Evolutionary conservation across 179 eudicot species (phyloP), one percentile per base, ranked within the genome.

Genomic region (Gypsophila paniculata): DNA sequence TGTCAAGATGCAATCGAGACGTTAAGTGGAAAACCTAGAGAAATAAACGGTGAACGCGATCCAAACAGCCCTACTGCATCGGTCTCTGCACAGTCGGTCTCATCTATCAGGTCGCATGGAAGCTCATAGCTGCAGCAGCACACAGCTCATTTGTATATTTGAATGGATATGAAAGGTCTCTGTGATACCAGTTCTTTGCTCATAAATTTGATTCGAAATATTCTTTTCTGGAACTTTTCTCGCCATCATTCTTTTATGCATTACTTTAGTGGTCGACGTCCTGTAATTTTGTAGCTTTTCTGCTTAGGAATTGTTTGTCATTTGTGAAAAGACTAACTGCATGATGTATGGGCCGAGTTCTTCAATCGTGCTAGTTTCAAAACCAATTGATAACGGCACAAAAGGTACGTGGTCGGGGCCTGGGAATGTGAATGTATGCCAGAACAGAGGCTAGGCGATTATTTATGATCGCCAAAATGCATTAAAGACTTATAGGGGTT

Each of bases 41-140:
- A 79, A 80, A 87, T 79, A 67, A 86, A 85, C 48, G 95, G 93
- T 62, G 97, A 94, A 22, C 82, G 90, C 18, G 97, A 87, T 23
- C 82, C 68, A 18, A 86, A 79, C 79, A 94, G 99, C 79, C 97
- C 97, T 38, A 91, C 95, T 55, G 99, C 99, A 76, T 91, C 96
- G 51, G 90, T 94, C 49, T 94, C 99, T 10, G 99, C 99, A 6
- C 97, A 91, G 46, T 94, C 97, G 36, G 83, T 88, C 60, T 94
- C 99, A 34, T 91, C 99, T 3, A 73, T 76, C 74, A 86, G 88
- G 84, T 94, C 97, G 72, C 97, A 91, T 80, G 97, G 97, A 71
- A 94, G 99, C 78, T 89, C 93, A 53, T 92, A 82, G 70, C 68
- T 10, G 55, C 66, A 29, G 12, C 22, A 29, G 39, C 46, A 6